Conservation (phyloP, 345 rosid genomes). For the Ceriops tagal region DNA sequence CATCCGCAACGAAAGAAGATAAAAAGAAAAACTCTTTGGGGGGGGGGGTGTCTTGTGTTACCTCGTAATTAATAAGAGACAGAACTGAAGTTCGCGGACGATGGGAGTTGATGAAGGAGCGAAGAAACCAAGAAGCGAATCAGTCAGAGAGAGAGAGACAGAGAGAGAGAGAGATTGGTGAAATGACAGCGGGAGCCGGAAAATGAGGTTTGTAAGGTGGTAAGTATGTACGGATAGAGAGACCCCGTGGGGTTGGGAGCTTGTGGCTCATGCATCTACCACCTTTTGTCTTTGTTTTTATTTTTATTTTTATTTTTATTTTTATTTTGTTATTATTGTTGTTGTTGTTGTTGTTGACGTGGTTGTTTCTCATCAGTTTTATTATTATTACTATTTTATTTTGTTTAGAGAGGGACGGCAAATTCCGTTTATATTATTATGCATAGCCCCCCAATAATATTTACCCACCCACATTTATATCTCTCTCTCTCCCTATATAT, state of each 20-base stretch:
- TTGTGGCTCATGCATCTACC: conserved; percentile 72
- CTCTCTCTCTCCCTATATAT: too few species aligned
- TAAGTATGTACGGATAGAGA: conserved; percentile 10
- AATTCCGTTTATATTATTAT: too few species aligned
- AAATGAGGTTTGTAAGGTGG: conserved; percentile 30
- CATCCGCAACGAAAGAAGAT: not conserved
- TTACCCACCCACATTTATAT: too few species aligned
- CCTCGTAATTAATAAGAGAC: too few species aligned
- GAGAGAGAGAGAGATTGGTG: not conserved
- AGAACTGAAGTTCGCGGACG: too few species aligned
- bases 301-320: too few species aligned
- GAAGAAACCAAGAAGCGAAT: not conserved
- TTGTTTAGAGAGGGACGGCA: too few species aligned
- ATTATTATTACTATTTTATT: too few species aligned
- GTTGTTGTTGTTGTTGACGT: not conserved
- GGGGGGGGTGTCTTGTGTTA: not conserved
- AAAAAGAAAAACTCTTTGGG: not conserved
- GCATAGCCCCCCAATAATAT: too few species aligned
- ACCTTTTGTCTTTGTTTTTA: conserved; percentile 45
- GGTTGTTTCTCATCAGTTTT: too few species aligned
- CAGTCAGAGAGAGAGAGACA: not conserved
- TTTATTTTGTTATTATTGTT: not conserved
- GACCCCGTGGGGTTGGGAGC: not conserved
- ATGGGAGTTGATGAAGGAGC: not conserved
- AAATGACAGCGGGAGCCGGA: conserved; percentile 23